These are phyloP conservation scores for Boletus rex-veris DNA, from an alignment of 768 basidiomycete genomes.

Conservation along the genomic window DNA sequence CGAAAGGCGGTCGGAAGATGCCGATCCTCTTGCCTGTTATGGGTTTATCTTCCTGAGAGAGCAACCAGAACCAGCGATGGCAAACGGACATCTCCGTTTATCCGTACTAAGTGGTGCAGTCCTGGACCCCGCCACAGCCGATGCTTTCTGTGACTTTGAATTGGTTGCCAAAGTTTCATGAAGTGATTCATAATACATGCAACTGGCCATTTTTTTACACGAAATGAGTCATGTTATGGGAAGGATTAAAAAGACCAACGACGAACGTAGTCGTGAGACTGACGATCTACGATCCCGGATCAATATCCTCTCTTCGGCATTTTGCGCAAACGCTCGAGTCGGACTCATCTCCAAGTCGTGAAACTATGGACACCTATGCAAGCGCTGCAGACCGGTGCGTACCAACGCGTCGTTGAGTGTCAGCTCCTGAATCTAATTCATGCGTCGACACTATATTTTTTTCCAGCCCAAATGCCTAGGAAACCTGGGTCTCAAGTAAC, in stretches of 20 bases:
- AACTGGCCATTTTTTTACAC: too few relatives aligned
- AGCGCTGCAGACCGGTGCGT: too few relatives aligned
- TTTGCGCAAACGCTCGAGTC: neutral
- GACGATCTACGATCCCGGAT: neutral
- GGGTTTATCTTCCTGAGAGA: neutral
- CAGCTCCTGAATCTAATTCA: too few relatives aligned
- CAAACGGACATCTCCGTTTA: constrained; percentile 8
- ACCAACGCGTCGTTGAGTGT: too few relatives aligned
- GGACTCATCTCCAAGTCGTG: too few relatives aligned
- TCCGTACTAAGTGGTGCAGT: neutral
- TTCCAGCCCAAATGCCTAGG: too few relatives aligned
- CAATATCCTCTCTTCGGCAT: neutral
- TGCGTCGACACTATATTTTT: too few relatives aligned
- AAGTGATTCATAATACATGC: neutral
- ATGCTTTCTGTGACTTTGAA: neutral
- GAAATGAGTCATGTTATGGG: too few relatives aligned
- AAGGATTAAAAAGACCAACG: too few relatives aligned
- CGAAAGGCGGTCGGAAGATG: constrained; percentile 1
- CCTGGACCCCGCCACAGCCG: neutral
- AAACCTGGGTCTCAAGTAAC: too few relatives aligned
- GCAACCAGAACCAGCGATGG: neutral
- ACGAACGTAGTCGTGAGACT: too few relatives aligned
- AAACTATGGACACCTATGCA: too few relatives aligned
- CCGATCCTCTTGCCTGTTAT: neutral
- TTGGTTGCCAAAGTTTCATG: constrained; percentile 9